Percentiles rank a stretch among this genome's conserved stretches.
Conservation (phyloP, 2,329 filamentous ascomycete species). For the Colletotrichum cordylinicola region DNA sequence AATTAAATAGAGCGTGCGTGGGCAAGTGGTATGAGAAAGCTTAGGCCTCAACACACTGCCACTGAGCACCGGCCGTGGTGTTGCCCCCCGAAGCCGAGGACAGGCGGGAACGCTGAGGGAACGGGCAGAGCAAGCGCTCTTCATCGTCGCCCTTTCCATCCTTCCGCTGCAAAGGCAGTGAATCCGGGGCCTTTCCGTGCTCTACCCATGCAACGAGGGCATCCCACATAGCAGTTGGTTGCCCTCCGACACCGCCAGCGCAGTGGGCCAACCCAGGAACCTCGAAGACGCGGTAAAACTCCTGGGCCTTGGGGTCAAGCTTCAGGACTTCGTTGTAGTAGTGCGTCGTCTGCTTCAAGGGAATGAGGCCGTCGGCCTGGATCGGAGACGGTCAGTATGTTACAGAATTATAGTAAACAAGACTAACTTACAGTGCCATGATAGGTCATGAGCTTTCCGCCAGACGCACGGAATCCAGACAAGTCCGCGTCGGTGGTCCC, state of each 20-base stretch:
- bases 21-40: background rate
- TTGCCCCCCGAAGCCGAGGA: background rate
- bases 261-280: constrained; percentile 38
- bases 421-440: constrained; percentile 37
- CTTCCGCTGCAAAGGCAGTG: background rate
- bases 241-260: constrained; percentile 26
- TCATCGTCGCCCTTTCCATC: background rate
- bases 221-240: constrained; percentile 26
- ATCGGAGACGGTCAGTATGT: constrained; percentile 27
- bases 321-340: constrained; percentile 31
- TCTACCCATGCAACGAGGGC: constrained; percentile 31
- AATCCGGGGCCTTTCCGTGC: constrained; percentile 29
- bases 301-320: constrained; percentile 22
- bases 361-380: constrained; percentile 26
- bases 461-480: constrained; percentile 39
- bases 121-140: background rate
- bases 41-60: background rate
- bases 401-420: fast-evolving
- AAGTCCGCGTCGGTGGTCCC: constrained; percentile 25
- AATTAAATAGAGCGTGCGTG: fast-evolving
- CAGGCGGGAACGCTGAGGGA: background rate
- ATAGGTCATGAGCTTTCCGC: constrained; percentile 40
- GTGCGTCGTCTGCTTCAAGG: constrained; percentile 20
- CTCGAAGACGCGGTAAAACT: constrained; percentile 37
- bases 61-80: background rate